Conservation (phyloP, 192 early-diverging fungal genomes). For the Backusella morwellensis region DNA sequence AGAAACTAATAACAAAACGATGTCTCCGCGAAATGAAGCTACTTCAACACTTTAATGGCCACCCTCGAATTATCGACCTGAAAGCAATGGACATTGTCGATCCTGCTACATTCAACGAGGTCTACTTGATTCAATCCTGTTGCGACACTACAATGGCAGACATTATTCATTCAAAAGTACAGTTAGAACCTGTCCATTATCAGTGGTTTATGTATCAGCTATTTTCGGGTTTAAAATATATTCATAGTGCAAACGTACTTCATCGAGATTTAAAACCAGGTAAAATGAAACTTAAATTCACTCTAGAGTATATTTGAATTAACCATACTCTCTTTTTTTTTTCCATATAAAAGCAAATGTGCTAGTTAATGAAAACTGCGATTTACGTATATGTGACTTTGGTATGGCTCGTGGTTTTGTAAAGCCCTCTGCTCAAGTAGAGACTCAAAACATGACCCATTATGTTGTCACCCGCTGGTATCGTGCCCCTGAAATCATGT, state of each 20-base stretch:
- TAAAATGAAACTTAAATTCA: constrained; percentile 2
- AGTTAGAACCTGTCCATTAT: constrained; percentile 33
- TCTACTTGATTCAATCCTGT: constrained; percentile 55
- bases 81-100: constrained; percentile 72
- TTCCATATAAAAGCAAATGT: constrained; percentile 56
- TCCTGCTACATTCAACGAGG: constrained; percentile 47
- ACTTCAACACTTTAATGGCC: constrained; percentile 87
- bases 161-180: constrained; percentile 58
- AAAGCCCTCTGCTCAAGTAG: constrained; percentile 58
- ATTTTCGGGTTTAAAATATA: constrained; percentile 64
- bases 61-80: constrained; percentile 50
- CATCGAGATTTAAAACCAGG: constrained; percentile 92
- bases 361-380: constrained; percentile 87
- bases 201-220: constrained; percentile 77
- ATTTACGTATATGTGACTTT: constrained; percentile 94
- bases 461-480: constrained; percentile 97
- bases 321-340: background rate
- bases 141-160: constrained; percentile 77
- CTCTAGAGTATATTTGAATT: background rate
- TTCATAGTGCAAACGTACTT: constrained; percentile 70
- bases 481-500: constrained; percentile 92
- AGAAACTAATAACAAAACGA: constrained; percentile 85
- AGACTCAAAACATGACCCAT: constrained; percentile 83
- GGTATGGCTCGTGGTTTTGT: constrained; percentile 86
- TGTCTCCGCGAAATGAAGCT: constrained; percentile 92